Evolutionary conservation across 495 filamentous ascomycete species (phyloP).

Genomic region (Lophium mytilinum): DNA sequence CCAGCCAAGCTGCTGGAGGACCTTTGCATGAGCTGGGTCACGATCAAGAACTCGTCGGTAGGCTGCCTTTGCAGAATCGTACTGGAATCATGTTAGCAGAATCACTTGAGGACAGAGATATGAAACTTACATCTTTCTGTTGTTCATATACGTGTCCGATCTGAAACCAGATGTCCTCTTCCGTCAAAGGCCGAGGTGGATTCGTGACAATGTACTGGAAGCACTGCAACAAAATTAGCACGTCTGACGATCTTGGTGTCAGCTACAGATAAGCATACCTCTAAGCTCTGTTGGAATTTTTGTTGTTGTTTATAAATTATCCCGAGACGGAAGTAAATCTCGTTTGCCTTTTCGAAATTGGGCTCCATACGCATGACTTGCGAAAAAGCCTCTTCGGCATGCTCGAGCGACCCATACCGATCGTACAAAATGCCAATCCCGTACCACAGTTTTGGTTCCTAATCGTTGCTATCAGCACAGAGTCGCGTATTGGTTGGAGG

Average conservation of each 20-base stretch:
- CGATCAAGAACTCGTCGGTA: conserved; percentile 90
- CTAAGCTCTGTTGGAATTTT: conserved; percentile 85
- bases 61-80: conserved; percentile 81
- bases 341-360: conserved; percentile 97
- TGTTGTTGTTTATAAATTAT: conserved; percentile 99
- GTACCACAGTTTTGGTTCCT: conserved; percentile 99
- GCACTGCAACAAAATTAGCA: conserved; percentile 49
- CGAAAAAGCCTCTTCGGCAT: conserved; percentile 96
- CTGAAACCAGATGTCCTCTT: conserved; percentile 99
- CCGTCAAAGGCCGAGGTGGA: conserved; percentile 84
- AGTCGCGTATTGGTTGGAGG: conserved; percentile 1
- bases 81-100: conserved; percentile 47
- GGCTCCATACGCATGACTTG: conserved; percentile 99
- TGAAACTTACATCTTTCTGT: conserved; percentile 82
- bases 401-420: conserved; percentile 91
- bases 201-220: conserved; percentile 97
- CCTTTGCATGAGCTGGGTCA: conserved; percentile 95
- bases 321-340: conserved; percentile 96
- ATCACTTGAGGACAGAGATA: neutral
- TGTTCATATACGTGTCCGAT: conserved; percentile 99
- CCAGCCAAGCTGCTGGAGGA: conserved; percentile 97
- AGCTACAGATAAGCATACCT: conserved; percentile 47
- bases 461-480: conserved; percentile 15
- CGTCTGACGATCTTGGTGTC: neutral
- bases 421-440: conserved; percentile 98